Percentiles rank a stretch among this genome's conserved stretches.
Conservation (phyloP, 306 rosid species). For the Begonia fuchsioides region DNA sequence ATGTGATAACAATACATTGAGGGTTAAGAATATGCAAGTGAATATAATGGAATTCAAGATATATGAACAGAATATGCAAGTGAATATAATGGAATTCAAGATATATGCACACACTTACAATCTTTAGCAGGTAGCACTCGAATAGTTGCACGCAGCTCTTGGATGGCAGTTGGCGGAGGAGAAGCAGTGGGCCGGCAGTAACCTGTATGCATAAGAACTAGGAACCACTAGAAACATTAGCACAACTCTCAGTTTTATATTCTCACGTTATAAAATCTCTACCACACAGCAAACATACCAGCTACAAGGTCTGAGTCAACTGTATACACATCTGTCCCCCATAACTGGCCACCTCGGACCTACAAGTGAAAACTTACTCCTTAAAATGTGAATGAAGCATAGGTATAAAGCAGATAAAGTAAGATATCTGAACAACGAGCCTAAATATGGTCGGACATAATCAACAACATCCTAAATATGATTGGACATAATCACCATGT, state of each 20-base stretch:
- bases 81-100: not conserved
- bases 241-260: not conserved
- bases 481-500: too few relatives aligned
- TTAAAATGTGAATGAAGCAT: not conserved
- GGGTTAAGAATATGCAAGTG: too few relatives aligned
- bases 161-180: conserved; percentile 75
- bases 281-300: conserved; percentile 37
- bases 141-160: conserved; percentile 68
- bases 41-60: not conserved
- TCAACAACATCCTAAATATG: too few relatives aligned
- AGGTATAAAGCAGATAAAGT: too few relatives aligned
- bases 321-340: conserved; percentile 97
- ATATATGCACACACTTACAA: conserved; percentile 34
- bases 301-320: conserved; percentile 97
- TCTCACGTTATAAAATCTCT: not conserved
- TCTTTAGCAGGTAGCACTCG: conserved; percentile 81
- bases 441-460: too few relatives aligned
- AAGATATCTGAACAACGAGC: too few relatives aligned
- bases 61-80: too few relatives aligned
- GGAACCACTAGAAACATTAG: conserved; percentile 20
- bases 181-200: conserved; percentile 95
- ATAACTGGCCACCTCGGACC: conserved; percentile 94
- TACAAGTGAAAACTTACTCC: conserved; percentile 19
- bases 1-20: too few relatives aligned
- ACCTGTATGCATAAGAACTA: conserved; percentile 97